Evolutionary conservation across 73 alveolate species (phyloP).

Genomic region (Tetrahymena elliotti): DNA sequence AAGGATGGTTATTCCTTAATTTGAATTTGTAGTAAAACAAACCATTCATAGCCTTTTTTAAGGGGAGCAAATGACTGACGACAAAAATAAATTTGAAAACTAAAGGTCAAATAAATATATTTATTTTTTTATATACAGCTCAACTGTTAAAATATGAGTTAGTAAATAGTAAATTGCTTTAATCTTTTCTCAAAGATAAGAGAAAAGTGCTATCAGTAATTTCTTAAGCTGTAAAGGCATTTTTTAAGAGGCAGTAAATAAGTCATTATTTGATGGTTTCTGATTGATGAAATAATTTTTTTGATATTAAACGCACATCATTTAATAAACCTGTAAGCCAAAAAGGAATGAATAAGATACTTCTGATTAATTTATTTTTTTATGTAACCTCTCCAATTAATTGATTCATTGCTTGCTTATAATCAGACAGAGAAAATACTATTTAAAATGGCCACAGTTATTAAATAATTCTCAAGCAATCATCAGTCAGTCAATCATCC

Average conservation of each 20-base stretch:
- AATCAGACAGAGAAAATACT: neutral
- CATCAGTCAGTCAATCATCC: neutral
- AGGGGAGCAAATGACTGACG: neutral
- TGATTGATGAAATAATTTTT: neutral
- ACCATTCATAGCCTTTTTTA: neutral
- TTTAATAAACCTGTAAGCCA: neutral
- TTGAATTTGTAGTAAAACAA: neutral
- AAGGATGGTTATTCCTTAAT: neutral
- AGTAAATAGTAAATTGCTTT: neutral
- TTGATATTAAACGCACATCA: neutral
- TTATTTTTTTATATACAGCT: too few species aligned
- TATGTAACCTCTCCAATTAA: neutral
- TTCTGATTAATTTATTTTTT: neutral
- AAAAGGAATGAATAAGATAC: neutral
- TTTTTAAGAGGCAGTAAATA: neutral
- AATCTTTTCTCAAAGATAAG: neutral
- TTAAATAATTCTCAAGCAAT: neutral
- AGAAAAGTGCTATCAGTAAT: neutral
- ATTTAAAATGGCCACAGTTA: neutral
- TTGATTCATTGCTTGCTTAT: too few species aligned
- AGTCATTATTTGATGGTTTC: neutral
- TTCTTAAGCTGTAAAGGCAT: neutral
- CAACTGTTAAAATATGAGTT: neutral
- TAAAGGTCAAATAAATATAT: neutral
- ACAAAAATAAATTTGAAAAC: neutral